These are phyloP conservation scores for Crithidia expoeki DNA, from an alignment of 208 protist species.

Conservation along the genomic window DNA sequence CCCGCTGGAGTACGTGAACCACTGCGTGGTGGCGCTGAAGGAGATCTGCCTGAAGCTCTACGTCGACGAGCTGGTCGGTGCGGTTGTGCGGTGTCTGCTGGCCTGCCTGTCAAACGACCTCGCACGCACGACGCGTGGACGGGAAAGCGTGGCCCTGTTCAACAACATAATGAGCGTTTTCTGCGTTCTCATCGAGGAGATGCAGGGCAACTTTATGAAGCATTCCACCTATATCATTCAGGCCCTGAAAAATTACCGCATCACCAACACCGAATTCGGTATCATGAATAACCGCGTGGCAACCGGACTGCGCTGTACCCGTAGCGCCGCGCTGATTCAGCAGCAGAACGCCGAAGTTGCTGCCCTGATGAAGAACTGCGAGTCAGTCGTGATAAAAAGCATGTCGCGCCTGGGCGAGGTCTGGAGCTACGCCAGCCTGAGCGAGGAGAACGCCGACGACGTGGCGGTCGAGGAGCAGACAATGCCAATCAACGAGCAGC, in stretches of 20 bases:
- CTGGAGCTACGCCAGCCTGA: conserved; percentile 53
- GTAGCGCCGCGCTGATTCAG: conserved; percentile 37
- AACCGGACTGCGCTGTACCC: conserved; percentile 44
- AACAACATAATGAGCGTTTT: conserved; percentile 82
- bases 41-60: conserved; percentile 68
- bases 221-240: conserved; percentile 71
- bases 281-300: conserved; percentile 61
- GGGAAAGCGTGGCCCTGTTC: conserved; percentile 39
- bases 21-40: conserved; percentile 60
- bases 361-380: conserved; percentile 63
- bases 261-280: conserved; percentile 65
- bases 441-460: conserved; percentile 40
- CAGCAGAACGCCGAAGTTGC: conserved; percentile 56
- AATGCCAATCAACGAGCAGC: conserved; percentile 66
- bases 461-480: conserved; percentile 53
- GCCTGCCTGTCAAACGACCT: conserved; percentile 42
- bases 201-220: conserved; percentile 84
- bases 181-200: conserved; percentile 52
- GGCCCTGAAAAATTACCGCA: conserved; percentile 68
- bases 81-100: conserved; percentile 81
- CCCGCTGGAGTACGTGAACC: conserved; percentile 58
- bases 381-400: conserved; percentile 47
- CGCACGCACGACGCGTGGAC: conserved; percentile 27
- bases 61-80: conserved; percentile 77
- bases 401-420: conserved; percentile 64